Base-by-base conservation (phyloP, 2,329 filamentous ascomycete species). In the Alternaria longipes region DNA sequence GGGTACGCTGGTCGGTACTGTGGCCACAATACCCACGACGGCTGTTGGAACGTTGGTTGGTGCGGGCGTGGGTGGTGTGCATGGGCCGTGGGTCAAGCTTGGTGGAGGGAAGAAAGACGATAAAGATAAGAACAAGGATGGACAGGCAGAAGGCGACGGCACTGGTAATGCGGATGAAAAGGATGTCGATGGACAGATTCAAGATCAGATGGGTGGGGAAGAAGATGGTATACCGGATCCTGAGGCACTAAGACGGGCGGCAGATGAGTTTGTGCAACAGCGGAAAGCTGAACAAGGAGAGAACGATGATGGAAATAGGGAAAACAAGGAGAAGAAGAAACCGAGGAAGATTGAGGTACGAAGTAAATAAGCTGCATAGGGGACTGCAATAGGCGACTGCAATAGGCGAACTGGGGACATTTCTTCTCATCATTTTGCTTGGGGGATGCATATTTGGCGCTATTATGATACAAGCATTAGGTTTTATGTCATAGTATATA, bases 81-180 rank as follows among this genome's bases (percentile, higher is more conserved):
- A 80, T 68, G 81, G 81, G 34, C 81, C 81, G 12, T 82, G 76
- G 68, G 76, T 82, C 22, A 81, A 80, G 67, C 58, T 82, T 52
- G 66, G 68, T 5, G 64, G 67, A 46, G 46, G 67, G 30, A 70
- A 66, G 34, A 63, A 59, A n/a, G 52, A 67, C 36, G 56, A 42
- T 9, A 50, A 56, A 16, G 50, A 61, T 22, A 50, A 32, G 40
- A 59, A 53, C 6, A 36, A 59, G 18, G 62, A 59, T 9, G 60
- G 50, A 7, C 53, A 58, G 20, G 54, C 49, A 5, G 56, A 67
- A 5, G 61, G 65, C 8, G 59, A 62, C 16, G 69, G 63, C 4
- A 51, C 59, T 5, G 50, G 65, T 4, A 38, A 61, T 6, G 65
- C 45, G 18, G 24, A 41, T 8, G 45, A 58, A 9, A 49, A 67